Evolutionary conservation across 352 stramenopile genomes (phyloP), one percentile per base, ranked within the genome.

Genomic region (Phytopythium oedochilum): DNA sequence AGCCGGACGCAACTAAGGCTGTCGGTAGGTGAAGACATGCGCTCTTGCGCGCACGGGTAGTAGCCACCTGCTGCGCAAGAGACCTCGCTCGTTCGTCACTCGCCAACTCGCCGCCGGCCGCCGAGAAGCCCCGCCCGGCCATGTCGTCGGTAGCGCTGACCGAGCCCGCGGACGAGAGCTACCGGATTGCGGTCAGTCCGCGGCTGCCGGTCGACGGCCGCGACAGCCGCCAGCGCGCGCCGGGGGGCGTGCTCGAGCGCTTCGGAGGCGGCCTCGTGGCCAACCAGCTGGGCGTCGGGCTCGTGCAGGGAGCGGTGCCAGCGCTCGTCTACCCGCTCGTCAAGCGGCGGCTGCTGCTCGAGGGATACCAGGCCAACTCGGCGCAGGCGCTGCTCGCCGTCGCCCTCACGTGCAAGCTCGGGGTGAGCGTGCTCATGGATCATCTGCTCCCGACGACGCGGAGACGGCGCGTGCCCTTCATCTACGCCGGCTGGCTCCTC

Each of bases 301-400:
- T 89, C 26, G 78, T 91, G 61, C 84, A 89, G 52, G 76, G 80
- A 28, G 65, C 78, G 17, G 69, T 88, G 28, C 76, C 80, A 5
- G 76, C 80, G 14, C 60, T 93, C 7, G 74, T 87, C 2, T 89
- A 89, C 48, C 83, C 83, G 34, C 61, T 93, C 26, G 86, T 90
- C 64, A 88, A 88, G 55, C 71, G 84, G 55, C 83, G 84, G 28
- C 62, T 90, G 3, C 68, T 73, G 7, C 56, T 89, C 22, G 60
- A 92, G 58, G 70, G 78, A 26, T 87, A 86, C 47, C 76, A 89
- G 61, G 69, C 76, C 28, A 87, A 87, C 55, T 63, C 78, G 32
- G 55, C 63, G 3, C 77, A 83, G 53, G 80, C 78, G 34, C 54
- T 89, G 44, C 56, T 89, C 5, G 78, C 71, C 22, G 83, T 84